Base-by-base conservation (phyloP, 148 eudicot genomes). In the Mesembryanthemum crystallinum region DNA sequence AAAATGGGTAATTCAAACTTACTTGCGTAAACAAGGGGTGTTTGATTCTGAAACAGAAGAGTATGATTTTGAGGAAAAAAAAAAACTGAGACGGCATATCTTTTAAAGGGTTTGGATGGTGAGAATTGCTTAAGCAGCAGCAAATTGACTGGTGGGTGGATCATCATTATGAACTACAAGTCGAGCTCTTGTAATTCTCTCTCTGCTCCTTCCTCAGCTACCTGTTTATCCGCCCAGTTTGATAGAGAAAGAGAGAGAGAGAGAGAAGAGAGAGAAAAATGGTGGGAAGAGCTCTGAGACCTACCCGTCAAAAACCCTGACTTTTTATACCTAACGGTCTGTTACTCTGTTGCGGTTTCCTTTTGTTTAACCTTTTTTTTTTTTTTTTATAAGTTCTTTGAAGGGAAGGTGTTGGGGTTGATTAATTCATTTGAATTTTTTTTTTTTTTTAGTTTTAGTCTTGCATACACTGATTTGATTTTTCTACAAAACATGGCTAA, bases 111-210 rank as follows among this genome's bases (percentile, higher is more conserved):
- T 64, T 70, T 24, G 25, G 27, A 71, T 55, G 67, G n/a, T 12
- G 49, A 57, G 15, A 42, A 52, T 64, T 23, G 15, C 30, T 10
- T 5, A 10, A 15, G 66, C 30, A 72, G 27, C 8, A 51, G 57
- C 2, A 55, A 42, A 1, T 77, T 81, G 83, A 77, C 77, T 59
- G 77, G 80, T 81, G 29, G 80, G 47, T 81, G 51, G 17, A 45
- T 71, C 12, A 58, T 66, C 80, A 81, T 81, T 12, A 57, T 66
- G 73, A 67, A 64, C 24, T 52, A 79, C 61, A 67, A 69, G 32
- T 59, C n/a, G 45, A 43, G 73, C 29, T 42, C 65, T 79, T 78
- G 72, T 61, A 47, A 68, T 20, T 76, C 59, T 21, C 9, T n/a
- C 0, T 35, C 20, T 54, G 52, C 51, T 39, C 6, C 27, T 59